phyloP scores from a whole-genome alignment of 129 eudicot genomes.

The Solidago caesia region DNA sequence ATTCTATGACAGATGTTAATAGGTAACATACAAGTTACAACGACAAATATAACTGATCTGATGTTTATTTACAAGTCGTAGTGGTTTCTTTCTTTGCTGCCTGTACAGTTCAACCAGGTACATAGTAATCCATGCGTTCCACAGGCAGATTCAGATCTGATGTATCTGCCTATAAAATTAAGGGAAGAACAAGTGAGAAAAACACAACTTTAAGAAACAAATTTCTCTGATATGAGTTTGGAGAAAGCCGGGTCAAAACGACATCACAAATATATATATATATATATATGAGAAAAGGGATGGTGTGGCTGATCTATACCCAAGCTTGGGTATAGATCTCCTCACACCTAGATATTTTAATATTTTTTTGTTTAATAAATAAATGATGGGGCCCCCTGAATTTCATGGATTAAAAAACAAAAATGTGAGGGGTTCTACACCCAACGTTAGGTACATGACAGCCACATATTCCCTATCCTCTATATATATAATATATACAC shows the following conservation, averaged over 20 bases:
- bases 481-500: neutral
- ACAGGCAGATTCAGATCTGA: conserved; percentile 88
- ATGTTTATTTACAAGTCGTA: conserved; percentile 28
- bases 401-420: too few species aligned
- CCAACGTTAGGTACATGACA: too few species aligned
- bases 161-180: conserved; percentile 66
- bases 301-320: too few species aligned
- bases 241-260: neutral
- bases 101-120: conserved; percentile 57
- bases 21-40: conserved; percentile 22
- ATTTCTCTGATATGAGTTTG: neutral
- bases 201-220: neutral
- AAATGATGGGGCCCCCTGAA: too few species aligned
- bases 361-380: too few species aligned
- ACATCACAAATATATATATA: too few species aligned
- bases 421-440: too few species aligned
- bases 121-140: conserved; percentile 95
- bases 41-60: conserved; percentile 6
- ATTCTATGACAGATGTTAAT: neutral
- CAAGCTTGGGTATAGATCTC: too few species aligned
- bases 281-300: too few species aligned
- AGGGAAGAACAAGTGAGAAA: neutral
- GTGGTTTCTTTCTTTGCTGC: neutral
- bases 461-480: too few species aligned
- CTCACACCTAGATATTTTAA: too few species aligned